These are phyloP conservation scores for Erysimum pusillum DNA, from an alignment of 441 rosid genomes.

Conservation along the genomic window DNA sequence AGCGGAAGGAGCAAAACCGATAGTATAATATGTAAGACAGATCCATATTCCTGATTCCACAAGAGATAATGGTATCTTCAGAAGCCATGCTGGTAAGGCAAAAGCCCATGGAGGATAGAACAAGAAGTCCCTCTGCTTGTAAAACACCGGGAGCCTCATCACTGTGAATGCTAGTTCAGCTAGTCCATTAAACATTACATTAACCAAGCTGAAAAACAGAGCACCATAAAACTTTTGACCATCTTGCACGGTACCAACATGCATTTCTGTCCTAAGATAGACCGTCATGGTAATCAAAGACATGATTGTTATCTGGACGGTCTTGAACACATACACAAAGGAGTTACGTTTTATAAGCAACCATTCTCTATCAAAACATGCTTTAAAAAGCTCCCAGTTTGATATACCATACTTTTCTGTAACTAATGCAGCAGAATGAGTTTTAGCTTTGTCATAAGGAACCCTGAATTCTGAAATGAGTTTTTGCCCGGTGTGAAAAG, in stretches of 20 bases:
- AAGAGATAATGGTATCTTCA: conserved; percentile 68
- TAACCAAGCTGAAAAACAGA: conserved; percentile 66
- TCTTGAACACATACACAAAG: conserved; percentile 71
- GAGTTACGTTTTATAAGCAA: conserved; percentile 70
- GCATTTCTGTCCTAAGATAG: conserved; percentile 67
- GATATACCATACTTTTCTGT: conserved; percentile 70
- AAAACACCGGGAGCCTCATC: conserved; percentile 75
- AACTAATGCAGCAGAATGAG: conserved; percentile 69
- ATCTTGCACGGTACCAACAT: conserved; percentile 50
- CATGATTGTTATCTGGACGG: conserved; percentile 66
- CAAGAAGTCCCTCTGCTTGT: conserved; percentile 68
- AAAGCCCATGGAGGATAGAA: conserved; percentile 81
- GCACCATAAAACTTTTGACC: conserved; percentile 70
- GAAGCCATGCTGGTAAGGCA: conserved; percentile 66
- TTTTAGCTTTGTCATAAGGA: conserved; percentile 62
- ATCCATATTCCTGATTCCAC: conserved; percentile 76
- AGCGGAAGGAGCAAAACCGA: conserved; percentile 80
- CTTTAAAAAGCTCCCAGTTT: conserved; percentile 66
- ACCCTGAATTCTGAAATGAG: conserved; percentile 53
- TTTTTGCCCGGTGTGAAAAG: conserved; percentile 56
- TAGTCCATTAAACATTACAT: conserved; percentile 76
- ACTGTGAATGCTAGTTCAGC: conserved; percentile 70
- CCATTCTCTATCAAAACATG: conserved; percentile 78
- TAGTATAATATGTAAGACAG: conserved; percentile 65
- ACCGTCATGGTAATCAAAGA: conserved; percentile 60